Evolutionary conservation across 495 filamentous ascomycete genomes (phyloP).

Genomic region (Choiromyces venosus): DNA sequence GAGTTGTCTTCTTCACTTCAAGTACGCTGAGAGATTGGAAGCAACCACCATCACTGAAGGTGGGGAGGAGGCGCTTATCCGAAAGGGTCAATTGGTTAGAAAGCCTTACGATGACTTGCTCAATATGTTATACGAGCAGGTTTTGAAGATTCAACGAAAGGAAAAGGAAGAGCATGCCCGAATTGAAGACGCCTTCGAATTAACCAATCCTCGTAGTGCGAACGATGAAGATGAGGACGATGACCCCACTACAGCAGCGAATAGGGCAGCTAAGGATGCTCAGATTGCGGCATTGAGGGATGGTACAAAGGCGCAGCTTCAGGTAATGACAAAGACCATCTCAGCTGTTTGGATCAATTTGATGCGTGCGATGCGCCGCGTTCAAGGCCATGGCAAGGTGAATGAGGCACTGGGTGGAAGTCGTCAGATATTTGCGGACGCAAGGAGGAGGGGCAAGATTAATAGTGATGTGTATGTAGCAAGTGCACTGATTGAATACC

Average conservation of each 20-base stretch:
- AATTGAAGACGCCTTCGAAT: conserved; percentile 59
- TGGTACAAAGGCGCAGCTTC: conserved; percentile 63
- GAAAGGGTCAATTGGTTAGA: conserved; percentile 66
- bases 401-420: conserved; percentile 65
- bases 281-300: conserved; percentile 68
- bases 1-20: conserved; percentile 81
- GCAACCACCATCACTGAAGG: conserved; percentile 61
- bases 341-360: conserved; percentile 91
- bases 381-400: conserved; percentile 81
- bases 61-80: conserved; percentile 61
- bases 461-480: conserved; percentile 92
- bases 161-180: conserved; percentile 65
- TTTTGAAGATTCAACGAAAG: conserved; percentile 64
- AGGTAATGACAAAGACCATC: conserved; percentile 67
- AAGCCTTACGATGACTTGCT: conserved; percentile 78
- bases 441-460: conserved; percentile 74
- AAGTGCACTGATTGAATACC: conserved; percentile 83
- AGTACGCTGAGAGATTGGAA: conserved; percentile 80
- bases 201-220: conserved; percentile 43
- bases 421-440: conserved; percentile 79
- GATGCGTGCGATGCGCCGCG: conserved; percentile 85
- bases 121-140: conserved; percentile 74
- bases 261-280: conserved; percentile 53
- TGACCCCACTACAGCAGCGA: conserved; percentile 51
- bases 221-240: conserved; percentile 63